These are phyloP conservation scores for Bifiguratus adelaidae DNA, from an alignment of 192 early-diverging fungal genomes.

Conservation along the genomic window DNA sequence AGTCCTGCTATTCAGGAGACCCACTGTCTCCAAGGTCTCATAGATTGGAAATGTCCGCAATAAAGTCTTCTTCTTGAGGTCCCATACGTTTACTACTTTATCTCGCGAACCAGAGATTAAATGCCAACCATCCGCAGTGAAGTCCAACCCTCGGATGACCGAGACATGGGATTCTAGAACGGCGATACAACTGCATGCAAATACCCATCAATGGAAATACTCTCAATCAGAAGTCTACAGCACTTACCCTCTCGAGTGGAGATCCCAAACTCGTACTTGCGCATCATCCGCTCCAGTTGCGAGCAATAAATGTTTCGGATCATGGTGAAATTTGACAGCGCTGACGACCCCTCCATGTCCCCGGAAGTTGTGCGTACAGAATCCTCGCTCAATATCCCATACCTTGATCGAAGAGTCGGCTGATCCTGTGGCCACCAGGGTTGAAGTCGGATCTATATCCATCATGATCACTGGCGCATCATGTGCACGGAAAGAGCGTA, in stretches of 20 bases:
- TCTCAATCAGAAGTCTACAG: too few species aligned
- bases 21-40: slow-evolving; percentile 82
- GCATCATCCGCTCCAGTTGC: slow-evolving; percentile 90
- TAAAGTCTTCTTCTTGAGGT: slow-evolving; percentile 49
- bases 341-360: slow-evolving; percentile 87
- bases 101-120: slow-evolving; percentile 85
- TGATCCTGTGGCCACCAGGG: slow-evolving; percentile 90
- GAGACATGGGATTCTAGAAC: slow-evolving; percentile 81
- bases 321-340: slow-evolving; percentile 72
- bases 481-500: slow-evolving; percentile 76
- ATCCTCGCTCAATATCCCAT: slow-evolving; percentile 91
- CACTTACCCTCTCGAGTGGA: slow-evolving; percentile 55
- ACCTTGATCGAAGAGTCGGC: slow-evolving; percentile 92
- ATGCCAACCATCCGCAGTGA: slow-evolving; percentile 53
- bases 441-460: slow-evolving; percentile 83
- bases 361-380: slow-evolving; percentile 90
- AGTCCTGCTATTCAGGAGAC: slow-evolving; percentile 41
- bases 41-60: slow-evolving; percentile 78
- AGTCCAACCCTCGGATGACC: slow-evolving; percentile 82
- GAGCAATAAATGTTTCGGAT: slow-evolving; percentile 45
- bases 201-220: not conserved
- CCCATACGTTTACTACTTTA: slow-evolving; percentile 86
- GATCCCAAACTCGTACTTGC: slow-evolving; percentile 84
- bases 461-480: slow-evolving; percentile 90
- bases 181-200: slow-evolving; percentile 40